Conservation (phyloP, 2,329 filamentous ascomycete species). For the Coleophoma eucalyptorum region DNA sequence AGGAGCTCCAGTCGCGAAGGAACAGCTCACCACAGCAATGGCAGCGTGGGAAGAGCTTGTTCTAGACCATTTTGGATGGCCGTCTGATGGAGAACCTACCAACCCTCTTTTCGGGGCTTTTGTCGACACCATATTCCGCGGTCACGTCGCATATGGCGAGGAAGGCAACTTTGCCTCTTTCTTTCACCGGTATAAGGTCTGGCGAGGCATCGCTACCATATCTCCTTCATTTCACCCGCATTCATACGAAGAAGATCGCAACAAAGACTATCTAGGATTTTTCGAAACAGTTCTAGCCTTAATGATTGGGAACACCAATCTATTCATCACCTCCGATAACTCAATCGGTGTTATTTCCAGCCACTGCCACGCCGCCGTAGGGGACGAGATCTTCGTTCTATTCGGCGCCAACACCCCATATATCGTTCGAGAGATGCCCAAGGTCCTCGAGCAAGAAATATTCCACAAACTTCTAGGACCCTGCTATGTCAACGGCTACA, state of each 20-base stretch:
- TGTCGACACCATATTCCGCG: background rate
- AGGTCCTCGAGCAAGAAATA: background rate
- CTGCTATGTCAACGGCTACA: background rate
- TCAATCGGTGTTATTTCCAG: background rate
- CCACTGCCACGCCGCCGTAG: background rate
- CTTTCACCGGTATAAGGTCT: background rate
- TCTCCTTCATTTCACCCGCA: background rate
- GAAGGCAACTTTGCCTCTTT: background rate
- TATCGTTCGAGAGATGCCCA: background rate
- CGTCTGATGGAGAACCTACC: background rate
- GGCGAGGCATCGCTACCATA: background rate
- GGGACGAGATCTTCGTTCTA: background rate
- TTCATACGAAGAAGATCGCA: background rate
- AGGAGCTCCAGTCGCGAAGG: background rate
- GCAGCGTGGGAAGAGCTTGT: background rate
- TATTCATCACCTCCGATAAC: background rate
- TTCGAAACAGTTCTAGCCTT: background rate
- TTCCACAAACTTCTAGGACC: background rate
- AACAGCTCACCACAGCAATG: background rate
- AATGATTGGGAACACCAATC: background rate
- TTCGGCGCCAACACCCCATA: background rate
- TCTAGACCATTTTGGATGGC: background rate
- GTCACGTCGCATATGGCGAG: background rate
- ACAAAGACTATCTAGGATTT: background rate
- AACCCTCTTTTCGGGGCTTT: background rate